Evolutionary conservation across 129 eudicot species (phyloP).

Genomic region (Ambrosia artemisiifolia): DNA sequence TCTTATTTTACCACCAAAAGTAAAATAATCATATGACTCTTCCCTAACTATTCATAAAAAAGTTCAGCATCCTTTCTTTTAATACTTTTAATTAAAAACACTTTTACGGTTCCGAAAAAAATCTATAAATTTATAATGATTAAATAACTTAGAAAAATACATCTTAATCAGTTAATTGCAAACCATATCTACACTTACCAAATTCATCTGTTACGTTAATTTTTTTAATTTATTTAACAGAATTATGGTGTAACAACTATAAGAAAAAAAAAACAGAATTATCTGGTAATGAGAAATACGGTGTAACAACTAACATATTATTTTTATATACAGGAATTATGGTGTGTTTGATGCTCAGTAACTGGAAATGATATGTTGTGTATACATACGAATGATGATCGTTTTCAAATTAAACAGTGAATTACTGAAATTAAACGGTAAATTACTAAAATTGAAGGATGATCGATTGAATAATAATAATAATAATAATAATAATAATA

Average conservation of each 20-base stretch:
- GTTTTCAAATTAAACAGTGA: not conserved
- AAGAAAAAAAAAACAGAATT: too few relatives aligned
- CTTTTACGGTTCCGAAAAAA: not conserved
- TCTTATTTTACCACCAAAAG: not conserved
- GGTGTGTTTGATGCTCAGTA: slow-evolving; percentile 2
- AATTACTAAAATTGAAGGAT: not conserved
- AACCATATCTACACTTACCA: slow-evolving; percentile 6
- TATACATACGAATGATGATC: not conserved
- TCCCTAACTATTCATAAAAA: not conserved
- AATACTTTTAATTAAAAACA: not conserved
- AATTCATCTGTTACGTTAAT: not conserved
- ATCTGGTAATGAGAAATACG: not conserved
- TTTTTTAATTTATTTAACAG: too few relatives aligned
- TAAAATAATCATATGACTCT: not conserved
- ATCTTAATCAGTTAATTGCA: not conserved
- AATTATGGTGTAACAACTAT: not conserved
- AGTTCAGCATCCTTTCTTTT: not conserved
- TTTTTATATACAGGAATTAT: not conserved
- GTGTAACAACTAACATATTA: slow-evolving; percentile 3
- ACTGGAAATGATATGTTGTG: not conserved
- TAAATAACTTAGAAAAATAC: not conserved
- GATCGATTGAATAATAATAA: not conserved
- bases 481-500: too few relatives aligned
- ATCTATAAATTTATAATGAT: not conserved
- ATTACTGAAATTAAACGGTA: slow-evolving; percentile 1